A percentile compares a stretch with the other conserved stretches of the same genome.
These are phyloP conservation scores for Citropsis articulata DNA, from an alignment of 345 rosid genomes.

Conservation along the genomic window DNA sequence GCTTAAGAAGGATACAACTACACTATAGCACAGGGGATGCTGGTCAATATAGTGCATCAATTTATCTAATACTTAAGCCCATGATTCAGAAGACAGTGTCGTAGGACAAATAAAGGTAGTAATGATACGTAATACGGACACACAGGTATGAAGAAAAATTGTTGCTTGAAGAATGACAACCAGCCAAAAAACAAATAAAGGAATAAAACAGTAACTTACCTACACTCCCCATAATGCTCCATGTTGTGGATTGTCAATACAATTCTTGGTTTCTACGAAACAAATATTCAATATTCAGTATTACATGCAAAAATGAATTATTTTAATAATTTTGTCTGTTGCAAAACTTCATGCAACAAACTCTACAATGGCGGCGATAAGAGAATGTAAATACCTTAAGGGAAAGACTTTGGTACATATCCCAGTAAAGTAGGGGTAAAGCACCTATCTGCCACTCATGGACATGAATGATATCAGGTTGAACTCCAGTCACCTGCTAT, in stretches of 20 bases:
- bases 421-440: constrained; percentile 60
- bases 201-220: constrained; percentile 23
- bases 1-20: not conserved
- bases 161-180: not conserved
- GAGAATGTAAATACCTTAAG: constrained; percentile 36
- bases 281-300: not conserved
- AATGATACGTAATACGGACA: not conserved
- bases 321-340: not conserved
- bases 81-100: not conserved
- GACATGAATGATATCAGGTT: constrained; percentile 59
- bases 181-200: not conserved
- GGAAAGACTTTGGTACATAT: constrained; percentile 48
- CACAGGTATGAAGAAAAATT: not conserved
- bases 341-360: constrained; percentile 1
- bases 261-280: constrained; percentile 46
- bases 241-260: constrained; percentile 57
- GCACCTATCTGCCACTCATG: constrained; percentile 66
- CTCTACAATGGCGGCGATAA: not conserved
- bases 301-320: not conserved
- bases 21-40: not conserved
- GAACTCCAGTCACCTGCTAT: constrained; percentile 44
- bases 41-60: not conserved
- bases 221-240: constrained; percentile 62
- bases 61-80: not conserved
- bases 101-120: not conserved